Conservation (phyloP, 2,329 filamentous ascomycete species). For the Beauveria bassiana region DNA sequence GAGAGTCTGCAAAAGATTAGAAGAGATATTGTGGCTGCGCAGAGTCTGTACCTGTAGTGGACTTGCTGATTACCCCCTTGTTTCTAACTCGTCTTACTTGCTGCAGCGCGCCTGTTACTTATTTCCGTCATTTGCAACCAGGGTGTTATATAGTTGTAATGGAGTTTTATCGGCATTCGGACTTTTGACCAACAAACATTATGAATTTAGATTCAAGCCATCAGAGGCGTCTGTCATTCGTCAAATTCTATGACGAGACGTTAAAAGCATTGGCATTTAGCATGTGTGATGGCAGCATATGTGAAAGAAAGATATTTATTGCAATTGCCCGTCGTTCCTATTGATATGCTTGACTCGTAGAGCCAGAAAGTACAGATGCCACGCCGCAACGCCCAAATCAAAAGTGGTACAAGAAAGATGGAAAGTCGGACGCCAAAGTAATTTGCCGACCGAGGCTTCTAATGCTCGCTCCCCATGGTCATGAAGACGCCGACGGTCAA, state of each 20-base stretch:
- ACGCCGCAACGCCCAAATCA: neutral
- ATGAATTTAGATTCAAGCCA: neutral
- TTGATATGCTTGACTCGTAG: neutral
- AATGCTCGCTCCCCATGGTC: conserved; percentile 30
- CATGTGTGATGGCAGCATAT: neutral
- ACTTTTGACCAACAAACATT: neutral
- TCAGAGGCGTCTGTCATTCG: neutral
- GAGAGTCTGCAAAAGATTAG: conserved; percentile 75
- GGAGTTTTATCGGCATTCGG: conserved; percentile 7
- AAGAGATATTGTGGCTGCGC: conserved; percentile 89
- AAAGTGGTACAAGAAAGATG: neutral
- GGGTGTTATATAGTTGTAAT: conserved; percentile 5
- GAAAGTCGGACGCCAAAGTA: neutral
- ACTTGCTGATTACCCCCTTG: neutral
- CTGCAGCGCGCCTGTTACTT: neutral
- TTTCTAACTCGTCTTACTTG: neutral
- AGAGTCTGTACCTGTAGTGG: conserved; percentile 80
- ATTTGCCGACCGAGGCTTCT: neutral
- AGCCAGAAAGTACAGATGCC: neutral
- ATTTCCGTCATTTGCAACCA: conserved; percentile 10
- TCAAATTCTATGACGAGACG: neutral
- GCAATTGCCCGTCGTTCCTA: neutral
- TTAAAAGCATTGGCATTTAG: conserved; percentile 11
- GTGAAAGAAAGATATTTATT: conserved; percentile 10
- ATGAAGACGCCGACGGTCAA: conserved; percentile 64